Base-by-base conservation (phyloP, 2,329 filamentous ascomycete species). In the Mycosphaerella arachidis region DNA sequence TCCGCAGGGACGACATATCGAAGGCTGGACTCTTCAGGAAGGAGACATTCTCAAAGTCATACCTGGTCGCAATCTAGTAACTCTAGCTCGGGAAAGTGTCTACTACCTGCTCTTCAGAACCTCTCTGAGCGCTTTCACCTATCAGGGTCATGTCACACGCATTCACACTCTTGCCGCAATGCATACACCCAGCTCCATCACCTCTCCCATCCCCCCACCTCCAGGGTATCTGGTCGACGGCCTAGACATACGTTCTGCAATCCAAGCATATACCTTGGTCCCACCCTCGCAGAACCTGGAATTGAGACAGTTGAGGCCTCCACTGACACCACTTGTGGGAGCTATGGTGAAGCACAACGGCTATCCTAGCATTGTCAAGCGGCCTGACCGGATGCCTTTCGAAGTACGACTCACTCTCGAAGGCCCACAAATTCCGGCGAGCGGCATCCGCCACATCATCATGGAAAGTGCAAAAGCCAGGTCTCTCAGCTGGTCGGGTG, bases 71-170 rank as follows among this genome's bases (percentile, higher is more conserved):
- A 80, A 90, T 69, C 79, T 82, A 4, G 72, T 78, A 58, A 90
- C 86, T 9, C 80, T 90, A 53, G 83, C 84, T 59, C 83, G 85
- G 4, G 73, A 83, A 1, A 86, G 84, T 60, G 81, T 81, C 67
- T 92, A 92, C 76, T 86, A 84, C 73, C 76, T 93, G 57, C 78
- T 90, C 57, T 93, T 92, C 77, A 78, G 82, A 62, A 82, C 78
- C 24, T 70, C 76, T 18, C 75, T 78, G n/a, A 82, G 85, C 12
- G 88, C 89, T 0, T 71, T 77, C 7, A 78, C 82, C 45, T 92
- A 90, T 73, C 80, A 83, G 56, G 76, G 79, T 27, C 82, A 85
- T 61, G 79, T 81, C 0, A 69, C 73, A 8, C 76, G 81, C 6
- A 74, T 88, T 16, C 82, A 84, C 71, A 70, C 71, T 13, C 71